Percentiles rank a stretch among this genome's conserved stretches.
Evolutionary conservation across 2,329 filamentous ascomycete genomes (phyloP).

Genomic region (Helotiales sp.): DNA sequence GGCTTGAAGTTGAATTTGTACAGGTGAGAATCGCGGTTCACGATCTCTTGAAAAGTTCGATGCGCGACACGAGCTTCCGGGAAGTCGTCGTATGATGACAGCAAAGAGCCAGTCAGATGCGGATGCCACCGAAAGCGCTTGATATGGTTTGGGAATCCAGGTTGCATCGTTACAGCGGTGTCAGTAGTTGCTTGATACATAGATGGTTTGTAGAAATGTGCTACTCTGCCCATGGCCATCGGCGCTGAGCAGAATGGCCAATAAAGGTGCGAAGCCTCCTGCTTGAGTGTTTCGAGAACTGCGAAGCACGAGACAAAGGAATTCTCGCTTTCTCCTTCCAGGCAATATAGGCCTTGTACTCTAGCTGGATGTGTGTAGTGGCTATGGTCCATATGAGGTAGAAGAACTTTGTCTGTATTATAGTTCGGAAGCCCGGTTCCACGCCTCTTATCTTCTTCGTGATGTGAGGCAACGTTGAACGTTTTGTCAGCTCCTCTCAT

Average conservation of each 20-base stretch:
- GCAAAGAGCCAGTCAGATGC: not conserved
- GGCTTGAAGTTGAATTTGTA: not conserved
- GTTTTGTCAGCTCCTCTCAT: not conserved
- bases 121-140: not conserved
- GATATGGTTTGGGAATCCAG: not conserved
- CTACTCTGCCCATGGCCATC: not conserved
- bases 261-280: not conserved
- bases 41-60: not conserved
- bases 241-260: not conserved
- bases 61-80: not conserved
- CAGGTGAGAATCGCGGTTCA: not conserved
- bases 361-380: not conserved
- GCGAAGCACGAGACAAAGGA: not conserved
- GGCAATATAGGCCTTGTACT: not conserved
- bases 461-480: not conserved
- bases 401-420: not conserved
- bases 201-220: not conserved
- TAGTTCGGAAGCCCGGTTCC: not conserved
- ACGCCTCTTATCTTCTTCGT: not conserved
- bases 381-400: not conserved
- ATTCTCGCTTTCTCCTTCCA: not conserved
- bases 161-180: not conserved
- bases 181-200: not conserved
- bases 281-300: not conserved
- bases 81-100: not conserved